Conservation (phyloP, 768 basidiomycete species). For the Psilocybe subaeruginosa region DNA sequence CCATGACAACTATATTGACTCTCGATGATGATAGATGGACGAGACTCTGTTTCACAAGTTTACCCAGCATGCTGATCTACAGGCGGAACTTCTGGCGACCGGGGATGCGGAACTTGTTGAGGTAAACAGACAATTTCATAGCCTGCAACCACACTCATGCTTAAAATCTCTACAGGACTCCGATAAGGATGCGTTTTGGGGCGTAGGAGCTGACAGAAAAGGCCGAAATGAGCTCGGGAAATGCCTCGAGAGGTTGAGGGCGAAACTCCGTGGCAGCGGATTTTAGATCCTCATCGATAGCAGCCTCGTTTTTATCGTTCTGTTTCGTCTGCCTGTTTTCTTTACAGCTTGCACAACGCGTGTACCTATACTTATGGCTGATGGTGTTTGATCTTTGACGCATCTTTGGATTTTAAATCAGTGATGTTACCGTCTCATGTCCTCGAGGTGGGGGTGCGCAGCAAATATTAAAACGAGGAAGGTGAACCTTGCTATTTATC, state of each 20-base stretch:
- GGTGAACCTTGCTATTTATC: conserved; percentile 9
- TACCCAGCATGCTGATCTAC: conserved; percentile 65
- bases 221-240: conserved; percentile 80
- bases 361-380: conserved; percentile 18
- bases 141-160: not conserved
- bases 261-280: conserved; percentile 45
- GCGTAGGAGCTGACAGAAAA: conserved; percentile 64
- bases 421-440: conserved; percentile 7
- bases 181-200: conserved; percentile 81
- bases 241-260: conserved; percentile 64
- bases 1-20: not conserved
- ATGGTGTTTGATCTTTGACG: conserved; percentile 21
- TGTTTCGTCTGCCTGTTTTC: conserved; percentile 17
- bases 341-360: conserved; percentile 31
- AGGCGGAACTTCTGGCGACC: conserved; percentile 61
- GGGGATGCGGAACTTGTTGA: conserved; percentile 71
- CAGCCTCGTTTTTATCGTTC: conserved; percentile 30
- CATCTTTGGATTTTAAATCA: conserved; percentile 10
- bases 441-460: conserved; percentile 28
- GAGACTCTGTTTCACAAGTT: conserved; percentile 68
- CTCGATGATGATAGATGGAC: conserved; percentile 55
- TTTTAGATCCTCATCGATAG: conserved; percentile 25
- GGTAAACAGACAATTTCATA: conserved; percentile 37
- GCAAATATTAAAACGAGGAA: conserved; percentile 21
- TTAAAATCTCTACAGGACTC: conserved; percentile 51